A percentile compares a stretch with the other conserved stretches of the same genome.
phyloP scores from a whole-genome alignment of 768 basidiomycete species.

The Suillus paluster region DNA sequence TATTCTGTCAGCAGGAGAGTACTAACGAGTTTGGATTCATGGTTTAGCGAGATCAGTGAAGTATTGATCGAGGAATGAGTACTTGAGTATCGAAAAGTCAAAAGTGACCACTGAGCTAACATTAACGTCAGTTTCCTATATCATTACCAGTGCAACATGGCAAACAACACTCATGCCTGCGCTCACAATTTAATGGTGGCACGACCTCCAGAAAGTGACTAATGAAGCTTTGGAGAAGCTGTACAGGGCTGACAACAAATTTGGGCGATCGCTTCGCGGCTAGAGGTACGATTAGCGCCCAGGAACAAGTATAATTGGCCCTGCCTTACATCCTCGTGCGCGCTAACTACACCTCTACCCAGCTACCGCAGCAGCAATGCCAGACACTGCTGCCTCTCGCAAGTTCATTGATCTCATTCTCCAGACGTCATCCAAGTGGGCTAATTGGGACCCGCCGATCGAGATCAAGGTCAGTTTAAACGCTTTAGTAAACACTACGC shows the following conservation, averaged over 20 bases:
- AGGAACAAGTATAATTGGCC: neutral
- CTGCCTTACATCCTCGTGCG: neutral
- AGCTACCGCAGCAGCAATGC: neutral
- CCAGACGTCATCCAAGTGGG: slow-evolving; percentile 38
- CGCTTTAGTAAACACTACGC: neutral
- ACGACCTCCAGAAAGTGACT: neutral
- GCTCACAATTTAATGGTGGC: neutral
- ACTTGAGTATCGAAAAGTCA: too few relatives aligned
- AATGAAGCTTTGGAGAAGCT: neutral
- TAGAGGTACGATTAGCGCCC: neutral
- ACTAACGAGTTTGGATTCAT: too few relatives aligned
- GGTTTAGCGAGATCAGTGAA: too few relatives aligned
- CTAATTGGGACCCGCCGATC: slow-evolving; percentile 42
- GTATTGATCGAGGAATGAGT: too few relatives aligned
- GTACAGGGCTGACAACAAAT: neutral
- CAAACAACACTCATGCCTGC: too few relatives aligned
- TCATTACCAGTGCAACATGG: too few relatives aligned
- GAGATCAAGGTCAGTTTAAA: slow-evolving; percentile 30
- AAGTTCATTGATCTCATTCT: slow-evolving; percentile 42
- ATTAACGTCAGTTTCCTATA: too few relatives aligned
- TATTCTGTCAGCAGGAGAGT: too few relatives aligned
- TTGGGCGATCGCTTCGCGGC: neutral
- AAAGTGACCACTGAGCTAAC: too few relatives aligned
- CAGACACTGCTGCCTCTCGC: slow-evolving; percentile 15
- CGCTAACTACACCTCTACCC: neutral